Evolutionary conservation across 1,284 basidiomycete species (phyloP).

Genomic region (Chiua sp.): DNA sequence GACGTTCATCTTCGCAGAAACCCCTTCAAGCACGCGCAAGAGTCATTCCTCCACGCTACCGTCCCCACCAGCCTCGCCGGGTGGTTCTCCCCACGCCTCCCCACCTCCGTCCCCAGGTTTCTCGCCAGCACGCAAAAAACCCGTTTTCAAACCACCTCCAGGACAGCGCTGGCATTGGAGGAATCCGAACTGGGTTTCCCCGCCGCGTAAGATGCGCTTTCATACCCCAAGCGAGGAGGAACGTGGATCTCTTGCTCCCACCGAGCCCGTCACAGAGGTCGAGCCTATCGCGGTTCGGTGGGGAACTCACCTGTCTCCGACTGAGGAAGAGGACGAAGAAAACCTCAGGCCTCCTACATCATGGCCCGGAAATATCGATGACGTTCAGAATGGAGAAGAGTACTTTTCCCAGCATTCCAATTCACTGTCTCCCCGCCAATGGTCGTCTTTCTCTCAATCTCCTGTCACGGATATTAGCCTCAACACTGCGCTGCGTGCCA

Average conservation of each 20-base stretch:
- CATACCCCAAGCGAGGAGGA: conserved; percentile 30
- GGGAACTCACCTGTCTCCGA: background rate
- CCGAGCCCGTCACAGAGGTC: conserved; percentile 33
- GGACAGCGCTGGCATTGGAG: conserved; percentile 39
- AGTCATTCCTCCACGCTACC: conserved; percentile 35
- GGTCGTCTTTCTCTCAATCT: conserved; percentile 36
- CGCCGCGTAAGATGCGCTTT: conserved; percentile 34
- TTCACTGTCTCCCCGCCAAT: conserved; percentile 27
- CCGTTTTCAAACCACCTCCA: conserved; percentile 32
- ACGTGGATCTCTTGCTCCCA: conserved; percentile 34
- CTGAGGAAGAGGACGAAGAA: conserved; percentile 15
- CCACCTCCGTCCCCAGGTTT: conserved; percentile 19
- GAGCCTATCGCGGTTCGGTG: conserved; percentile 16
- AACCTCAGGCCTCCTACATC: background rate
- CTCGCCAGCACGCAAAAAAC: conserved; percentile 23
- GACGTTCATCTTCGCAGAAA: conserved; percentile 18
- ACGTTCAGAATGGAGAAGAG: conserved; percentile 11
- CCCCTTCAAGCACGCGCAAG: conserved; percentile 16
- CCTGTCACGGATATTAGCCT: conserved; percentile 28
- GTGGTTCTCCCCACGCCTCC: conserved; percentile 27
- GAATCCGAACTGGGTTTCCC: conserved; percentile 42
- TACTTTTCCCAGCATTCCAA: conserved; percentile 20
- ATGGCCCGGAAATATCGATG: conserved; percentile 10
- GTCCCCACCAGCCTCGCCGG: conserved; percentile 33
- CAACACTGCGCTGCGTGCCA: conserved; percentile 32